Evolutionary conservation across 495 filamentous ascomycete genomes (phyloP).

Genomic region (Neurospora sp.): DNA sequence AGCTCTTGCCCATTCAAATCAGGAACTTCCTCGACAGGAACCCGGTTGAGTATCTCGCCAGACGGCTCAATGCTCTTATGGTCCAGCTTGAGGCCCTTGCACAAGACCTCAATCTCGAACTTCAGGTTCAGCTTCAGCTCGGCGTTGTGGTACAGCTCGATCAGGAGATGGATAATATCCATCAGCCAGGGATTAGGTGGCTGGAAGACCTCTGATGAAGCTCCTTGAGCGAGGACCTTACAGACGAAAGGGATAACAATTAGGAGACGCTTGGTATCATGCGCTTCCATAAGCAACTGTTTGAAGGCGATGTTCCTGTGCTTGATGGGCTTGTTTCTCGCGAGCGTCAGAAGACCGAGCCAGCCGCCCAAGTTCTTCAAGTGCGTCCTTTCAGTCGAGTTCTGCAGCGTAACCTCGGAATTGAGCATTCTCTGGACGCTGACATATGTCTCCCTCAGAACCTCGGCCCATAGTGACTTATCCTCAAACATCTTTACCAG

Average conservation of each 20-base stretch:
- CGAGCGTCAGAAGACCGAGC: constrained; percentile 89
- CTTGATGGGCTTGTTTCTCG: constrained; percentile 90
- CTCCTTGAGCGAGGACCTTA: constrained; percentile 79
- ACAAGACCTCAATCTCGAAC: constrained; percentile 96
- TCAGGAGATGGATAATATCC: constrained; percentile 79
- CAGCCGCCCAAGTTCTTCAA: constrained; percentile 87
- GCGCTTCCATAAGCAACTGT: constrained; percentile 84
- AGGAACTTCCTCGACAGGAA: constrained; percentile 52
- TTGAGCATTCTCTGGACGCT: constrained; percentile 80
- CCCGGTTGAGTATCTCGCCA: constrained; percentile 64
- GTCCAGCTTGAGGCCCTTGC: constrained; percentile 80
- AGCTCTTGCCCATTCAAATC: constrained; percentile 40
- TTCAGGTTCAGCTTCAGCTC: constrained; percentile 91
- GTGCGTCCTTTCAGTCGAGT: constrained; percentile 68
- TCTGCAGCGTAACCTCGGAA: constrained; percentile 71
- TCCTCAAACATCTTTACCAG: constrained; percentile 75
- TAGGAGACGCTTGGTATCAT: constrained; percentile 77
- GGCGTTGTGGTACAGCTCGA: constrained; percentile 86
- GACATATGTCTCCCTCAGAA: constrained; percentile 86
- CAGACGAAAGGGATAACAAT: constrained; percentile 94
- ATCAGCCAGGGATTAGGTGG: constrained; percentile 96
- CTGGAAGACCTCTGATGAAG: constrained; percentile 78
- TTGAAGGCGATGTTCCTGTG: constrained; percentile 96
- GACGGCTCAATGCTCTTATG: constrained; percentile 80
- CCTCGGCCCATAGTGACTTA: constrained; percentile 70